These are phyloP conservation scores for Diaporthe longicolla DNA, from an alignment of 2,329 filamentous ascomycete genomes.

Conservation along the genomic window DNA sequence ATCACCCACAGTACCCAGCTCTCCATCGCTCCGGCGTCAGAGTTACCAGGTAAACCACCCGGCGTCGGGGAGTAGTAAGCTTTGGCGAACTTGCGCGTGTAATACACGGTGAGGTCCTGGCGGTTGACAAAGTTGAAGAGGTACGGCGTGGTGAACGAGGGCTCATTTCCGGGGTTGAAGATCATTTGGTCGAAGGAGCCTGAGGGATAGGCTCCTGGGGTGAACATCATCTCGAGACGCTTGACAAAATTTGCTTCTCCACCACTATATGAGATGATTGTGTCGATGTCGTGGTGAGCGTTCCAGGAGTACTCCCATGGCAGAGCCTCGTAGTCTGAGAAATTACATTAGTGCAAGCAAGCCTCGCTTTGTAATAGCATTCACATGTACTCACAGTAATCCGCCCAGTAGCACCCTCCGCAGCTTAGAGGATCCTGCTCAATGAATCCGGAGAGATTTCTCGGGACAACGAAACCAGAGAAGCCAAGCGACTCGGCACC, in stretches of 20 bases:
- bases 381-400: slow-evolving; percentile 57
- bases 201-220: slow-evolving; percentile 58
- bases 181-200: slow-evolving; percentile 68
- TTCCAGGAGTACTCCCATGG: slow-evolving; percentile 79
- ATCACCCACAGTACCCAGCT: slow-evolving; percentile 78
- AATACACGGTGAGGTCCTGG: slow-evolving; percentile 72
- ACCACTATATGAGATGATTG: slow-evolving; percentile 68
- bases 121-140: slow-evolving; percentile 77
- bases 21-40: slow-evolving; percentile 81
- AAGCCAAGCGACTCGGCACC: slow-evolving; percentile 70
- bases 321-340: slow-evolving; percentile 67
- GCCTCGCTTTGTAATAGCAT: not conserved
- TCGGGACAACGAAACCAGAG: slow-evolving; percentile 76
- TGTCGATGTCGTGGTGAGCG: slow-evolving; percentile 75
- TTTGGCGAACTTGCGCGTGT: slow-evolving; percentile 71
- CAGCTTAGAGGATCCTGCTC: slow-evolving; percentile 71
- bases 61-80: slow-evolving; percentile 69
- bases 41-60: slow-evolving; percentile 76
- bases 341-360: not conserved
- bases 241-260: slow-evolving; percentile 68
- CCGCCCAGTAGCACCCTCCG: slow-evolving; percentile 76
- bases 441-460: slow-evolving; percentile 63
- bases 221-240: slow-evolving; percentile 74
- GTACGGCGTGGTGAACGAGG: slow-evolving; percentile 76
- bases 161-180: slow-evolving; percentile 78